Evolutionary conservation across 176 grass and related monocot species (phyloP), one percentile per base, ranked within the genome.

Genomic region (Elaeis guineensis): DNA sequence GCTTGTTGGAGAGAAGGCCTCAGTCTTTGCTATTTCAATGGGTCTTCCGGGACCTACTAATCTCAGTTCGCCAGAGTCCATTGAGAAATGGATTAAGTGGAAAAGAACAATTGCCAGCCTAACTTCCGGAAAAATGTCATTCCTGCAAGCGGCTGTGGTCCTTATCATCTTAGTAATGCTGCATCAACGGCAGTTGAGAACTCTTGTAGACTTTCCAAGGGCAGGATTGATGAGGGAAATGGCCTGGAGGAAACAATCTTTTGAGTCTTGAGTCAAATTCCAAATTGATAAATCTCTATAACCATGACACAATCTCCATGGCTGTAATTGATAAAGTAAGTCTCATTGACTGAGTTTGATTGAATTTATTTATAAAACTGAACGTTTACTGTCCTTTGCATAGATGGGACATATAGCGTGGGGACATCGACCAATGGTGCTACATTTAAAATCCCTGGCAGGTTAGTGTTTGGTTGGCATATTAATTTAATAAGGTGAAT

Each of bases 281-380:
- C 7, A 88, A 78, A n/a, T 16, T 64, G 65, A 16, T 88, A 73
- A 65, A 65, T 82, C 72, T 29, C 25, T 44, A 91, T 71, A 97
- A 75, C 77, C 87, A 97, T 85, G 83, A 97, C 49, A 97, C 87
- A 18, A 97, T 97, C 48, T 97, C 87, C 58, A 88, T 97, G 87
- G 84, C 92, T 2, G 81, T 85, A 30, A 80, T 91, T 78, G 87
- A 97, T 70, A 85, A 88, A 76, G 92, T 97, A 61, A 55, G 12
- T 82, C 49, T 44, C 35, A 14, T 44, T 44, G 11, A 44, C 9
- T 44, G 2, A 12, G 35, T 14, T 44, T 44, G 35, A 14, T 14
- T 44, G 35, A 44, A 12, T 44, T 44, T 44, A 11, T 14, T 14
- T 44, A 14, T 44, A 44, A 44, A 44, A 12, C 35, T 44, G 9